A percentile compares a stretch with the other conserved stretches of the same genome.
These are phyloP conservation scores for Hypoxylon perforatum DNA, from an alignment of 495 filamentous ascomycete species.

Conservation along the genomic window DNA sequence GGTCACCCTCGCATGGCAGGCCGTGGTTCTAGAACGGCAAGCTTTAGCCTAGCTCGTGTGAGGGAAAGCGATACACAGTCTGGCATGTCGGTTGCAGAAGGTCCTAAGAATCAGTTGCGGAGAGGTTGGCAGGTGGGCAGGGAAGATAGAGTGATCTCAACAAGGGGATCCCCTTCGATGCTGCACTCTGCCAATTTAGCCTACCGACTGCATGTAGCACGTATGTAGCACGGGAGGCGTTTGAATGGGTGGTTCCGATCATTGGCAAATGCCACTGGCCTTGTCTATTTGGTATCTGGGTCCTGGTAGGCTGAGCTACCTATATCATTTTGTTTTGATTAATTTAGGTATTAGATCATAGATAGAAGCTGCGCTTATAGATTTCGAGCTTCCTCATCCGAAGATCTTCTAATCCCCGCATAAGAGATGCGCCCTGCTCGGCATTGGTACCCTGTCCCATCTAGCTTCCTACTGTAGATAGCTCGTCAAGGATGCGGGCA, in stretches of 20 bases:
- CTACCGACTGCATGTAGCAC: conserved; percentile 16
- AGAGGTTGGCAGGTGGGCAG: conserved; percentile 2
- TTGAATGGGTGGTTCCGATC: background rate
- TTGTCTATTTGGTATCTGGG: conserved; percentile 18
- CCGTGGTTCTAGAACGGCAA: conserved; percentile 34
- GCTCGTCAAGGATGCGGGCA: conserved; percentile 10
- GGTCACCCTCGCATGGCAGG: conserved; percentile 16
- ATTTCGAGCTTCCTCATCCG: conserved; percentile 30
- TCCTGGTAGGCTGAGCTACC: conserved; percentile 24
- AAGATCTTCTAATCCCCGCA: conserved; percentile 24
- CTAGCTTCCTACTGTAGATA: conserved; percentile 31
- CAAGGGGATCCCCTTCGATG: conserved; percentile 15
- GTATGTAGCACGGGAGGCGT: conserved; percentile 24
- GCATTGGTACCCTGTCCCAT: conserved; percentile 25
- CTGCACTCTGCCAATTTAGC: conserved; percentile 40
- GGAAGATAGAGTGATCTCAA: conserved; percentile 4
- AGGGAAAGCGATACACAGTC: conserved; percentile 21
- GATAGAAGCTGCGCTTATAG: conserved; percentile 4
- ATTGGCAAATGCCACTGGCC: conserved; percentile 10
- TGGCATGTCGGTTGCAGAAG: conserved; percentile 32
- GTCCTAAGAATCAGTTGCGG: conserved; percentile 16
- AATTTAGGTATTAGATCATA: conserved; percentile 12
- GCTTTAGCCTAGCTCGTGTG: conserved; percentile 33
- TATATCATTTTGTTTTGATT: conserved; percentile 2
- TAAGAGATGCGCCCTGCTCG: conserved; percentile 22